A percentile compares a stretch with the other conserved stretches of the same genome.
Conservation (phyloP, 169 alveolate genomes). For the Cryptosporidium andersoni region DNA sequence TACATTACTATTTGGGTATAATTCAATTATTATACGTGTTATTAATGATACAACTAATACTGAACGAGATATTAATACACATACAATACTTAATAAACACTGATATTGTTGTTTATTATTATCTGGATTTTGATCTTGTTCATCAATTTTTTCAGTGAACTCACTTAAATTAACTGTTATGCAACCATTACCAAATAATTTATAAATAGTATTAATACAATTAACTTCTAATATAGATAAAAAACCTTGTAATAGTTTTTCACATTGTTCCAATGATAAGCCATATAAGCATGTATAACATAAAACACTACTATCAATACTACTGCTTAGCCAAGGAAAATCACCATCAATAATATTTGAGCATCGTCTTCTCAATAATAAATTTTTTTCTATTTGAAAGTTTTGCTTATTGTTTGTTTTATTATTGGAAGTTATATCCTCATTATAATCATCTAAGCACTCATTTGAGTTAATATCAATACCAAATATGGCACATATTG, state of each 20-base stretch:
- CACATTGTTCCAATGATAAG: constrained; percentile 10
- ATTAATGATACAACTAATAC: constrained; percentile 25
- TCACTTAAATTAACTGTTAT: neutral
- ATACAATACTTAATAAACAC: constrained; percentile 13
- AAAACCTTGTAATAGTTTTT: constrained; percentile 19
- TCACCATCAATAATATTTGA: constrained; percentile 53
- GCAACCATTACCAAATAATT: constrained; percentile 24
- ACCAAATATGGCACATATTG: constrained; percentile 66
- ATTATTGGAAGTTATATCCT: neutral
- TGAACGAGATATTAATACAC: constrained; percentile 51
- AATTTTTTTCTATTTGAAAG: constrained; percentile 15
- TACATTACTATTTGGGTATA: constrained; percentile 19
- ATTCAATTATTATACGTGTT: constrained; percentile 21
- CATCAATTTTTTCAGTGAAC: neutral
- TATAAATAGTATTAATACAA: constrained; percentile 19
- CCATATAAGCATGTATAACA: constrained; percentile 57
- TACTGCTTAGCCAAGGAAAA: constrained; percentile 68
- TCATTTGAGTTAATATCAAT: constrained; percentile 40
- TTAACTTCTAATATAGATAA: constrained; percentile 7
- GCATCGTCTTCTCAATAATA: constrained; percentile 57
- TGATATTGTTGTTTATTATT: constrained; percentile 1
- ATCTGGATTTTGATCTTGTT: constrained; percentile 8
- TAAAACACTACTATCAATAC: constrained; percentile 65
- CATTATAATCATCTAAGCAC: neutral
- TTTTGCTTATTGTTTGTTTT: neutral